Conservation (phyloP, 2,329 filamentous ascomycete species). For the Monosporascus ibericus region DNA sequence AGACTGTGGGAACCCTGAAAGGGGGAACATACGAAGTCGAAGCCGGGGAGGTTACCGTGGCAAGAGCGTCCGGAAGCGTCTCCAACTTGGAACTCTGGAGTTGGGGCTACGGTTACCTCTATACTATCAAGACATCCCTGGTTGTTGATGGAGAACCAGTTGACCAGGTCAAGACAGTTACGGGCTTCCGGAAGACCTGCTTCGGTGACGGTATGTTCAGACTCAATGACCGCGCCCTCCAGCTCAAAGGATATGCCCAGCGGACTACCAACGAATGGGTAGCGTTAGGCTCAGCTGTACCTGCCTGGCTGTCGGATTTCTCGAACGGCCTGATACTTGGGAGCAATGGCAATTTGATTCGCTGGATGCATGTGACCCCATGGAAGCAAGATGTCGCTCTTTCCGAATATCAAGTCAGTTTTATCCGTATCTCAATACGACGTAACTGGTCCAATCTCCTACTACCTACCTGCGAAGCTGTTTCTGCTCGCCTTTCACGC, state of each 20-base stretch:
- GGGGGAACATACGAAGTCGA: background rate
- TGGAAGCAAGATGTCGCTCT: conserved; percentile 1
- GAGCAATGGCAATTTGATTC: background rate
- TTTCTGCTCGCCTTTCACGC: no score
- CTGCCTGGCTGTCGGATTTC: background rate
- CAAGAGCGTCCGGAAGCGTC: background rate
- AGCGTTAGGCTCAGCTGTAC: background rate
- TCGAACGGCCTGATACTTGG: background rate
- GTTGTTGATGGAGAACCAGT: background rate
- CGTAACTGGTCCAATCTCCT: no score
- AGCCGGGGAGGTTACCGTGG: background rate
- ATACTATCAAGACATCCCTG: background rate
- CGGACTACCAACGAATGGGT: conserved; percentile 1
- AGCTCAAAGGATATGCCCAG: background rate
- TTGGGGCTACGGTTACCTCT: background rate
- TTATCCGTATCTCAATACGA: no score
- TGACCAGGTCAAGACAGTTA: background rate
- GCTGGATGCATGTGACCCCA: conserved; percentile 1
- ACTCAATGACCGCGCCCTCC: background rate
- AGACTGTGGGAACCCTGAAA: background rate
- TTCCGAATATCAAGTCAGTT: no score
- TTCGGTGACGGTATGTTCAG: background rate
- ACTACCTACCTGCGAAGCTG: no score
- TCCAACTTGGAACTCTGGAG: background rate
- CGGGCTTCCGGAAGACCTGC: background rate